Conservation (phyloP, 1,284 basidiomycete species). For the Inonotus hispidus region DNA sequence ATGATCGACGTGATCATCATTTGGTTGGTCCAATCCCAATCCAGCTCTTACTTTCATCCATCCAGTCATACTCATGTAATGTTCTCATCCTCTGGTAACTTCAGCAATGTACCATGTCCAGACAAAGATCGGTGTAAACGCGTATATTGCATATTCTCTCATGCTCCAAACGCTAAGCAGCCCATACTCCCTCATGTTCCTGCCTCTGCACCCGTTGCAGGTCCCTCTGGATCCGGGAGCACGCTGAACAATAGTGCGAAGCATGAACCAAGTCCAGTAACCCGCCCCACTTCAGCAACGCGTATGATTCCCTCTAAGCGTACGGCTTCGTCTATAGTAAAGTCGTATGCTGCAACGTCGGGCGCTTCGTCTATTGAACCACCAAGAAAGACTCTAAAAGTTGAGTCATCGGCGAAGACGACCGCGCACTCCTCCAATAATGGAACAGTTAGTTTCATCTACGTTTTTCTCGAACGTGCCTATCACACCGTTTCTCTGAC, state of each 20-base stretch:
- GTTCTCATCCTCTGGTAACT: constrained; percentile 62
- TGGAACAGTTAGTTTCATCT: not conserved
- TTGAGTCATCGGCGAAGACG: constrained; percentile 34
- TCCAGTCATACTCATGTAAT: constrained; percentile 32
- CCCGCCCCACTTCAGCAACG: constrained; percentile 8
- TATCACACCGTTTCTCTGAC: not conserved
- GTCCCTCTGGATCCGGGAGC: constrained; percentile 15
- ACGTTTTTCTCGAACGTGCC: not conserved
- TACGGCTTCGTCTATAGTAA: not conserved
- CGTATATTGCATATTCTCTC: constrained; percentile 60
- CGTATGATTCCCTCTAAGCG: constrained; percentile 16
- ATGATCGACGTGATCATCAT: not conserved
- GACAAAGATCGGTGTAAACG: constrained; percentile 43
- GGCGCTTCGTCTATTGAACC: constrained; percentile 31
- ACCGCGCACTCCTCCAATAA: constrained; percentile 22
- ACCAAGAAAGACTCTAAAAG: constrained; percentile 56
- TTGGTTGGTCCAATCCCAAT: not conserved
- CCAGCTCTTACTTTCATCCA: not conserved
- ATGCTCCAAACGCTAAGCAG: constrained; percentile 37
- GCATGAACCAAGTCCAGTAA: not conserved
- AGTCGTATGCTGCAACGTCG: constrained; percentile 17
- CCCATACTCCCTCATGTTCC: constrained; percentile 36
- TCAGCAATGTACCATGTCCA: constrained; percentile 60
- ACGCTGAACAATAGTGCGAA: constrained; percentile 6
- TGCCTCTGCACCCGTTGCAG: constrained; percentile 29